Evolutionary conservation across 2,329 filamentous ascomycete genomes (phyloP).

Genomic region (Colletotrichum endophyticum): DNA sequence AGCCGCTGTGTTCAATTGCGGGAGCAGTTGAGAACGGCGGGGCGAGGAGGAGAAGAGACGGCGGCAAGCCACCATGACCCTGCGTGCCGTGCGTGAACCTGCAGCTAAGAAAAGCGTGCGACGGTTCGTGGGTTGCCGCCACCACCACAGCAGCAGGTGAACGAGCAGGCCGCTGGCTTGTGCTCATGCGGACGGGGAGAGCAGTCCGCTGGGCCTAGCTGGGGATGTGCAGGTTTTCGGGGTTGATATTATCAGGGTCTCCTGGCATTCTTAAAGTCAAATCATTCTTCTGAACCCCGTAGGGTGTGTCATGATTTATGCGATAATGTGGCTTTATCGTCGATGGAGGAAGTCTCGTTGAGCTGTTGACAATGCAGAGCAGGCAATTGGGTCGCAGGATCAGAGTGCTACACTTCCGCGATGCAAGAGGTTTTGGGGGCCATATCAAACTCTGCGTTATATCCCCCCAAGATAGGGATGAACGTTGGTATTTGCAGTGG

Average conservation of each 20-base stretch:
- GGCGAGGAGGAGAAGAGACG: background rate
- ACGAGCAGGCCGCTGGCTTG: background rate
- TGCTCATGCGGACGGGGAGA: background rate
- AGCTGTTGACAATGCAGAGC: background rate
- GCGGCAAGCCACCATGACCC: constrained; percentile 14
- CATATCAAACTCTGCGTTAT: background rate
- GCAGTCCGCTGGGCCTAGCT: background rate
- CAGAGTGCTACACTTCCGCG: background rate
- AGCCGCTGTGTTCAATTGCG: background rate
- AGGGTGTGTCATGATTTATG: background rate
- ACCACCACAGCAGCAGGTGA: background rate
- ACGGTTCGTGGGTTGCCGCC: background rate
- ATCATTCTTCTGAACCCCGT: background rate
- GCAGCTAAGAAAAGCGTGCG: constrained; percentile 2
- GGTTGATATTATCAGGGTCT: background rate
- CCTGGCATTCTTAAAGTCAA: background rate
- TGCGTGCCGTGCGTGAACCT: background rate
- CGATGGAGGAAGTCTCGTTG: background rate
- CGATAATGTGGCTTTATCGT: background rate
- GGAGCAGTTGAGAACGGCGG: background rate
- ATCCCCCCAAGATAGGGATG: background rate
- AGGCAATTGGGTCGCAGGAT: background rate
- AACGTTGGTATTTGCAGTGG: background rate
- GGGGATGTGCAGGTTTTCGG: background rate
- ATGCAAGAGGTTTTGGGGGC: background rate